These are phyloP conservation scores for Ustilago shanxiensis DNA, from an alignment of 1,284 basidiomycete species.

Conservation along the genomic window DNA sequence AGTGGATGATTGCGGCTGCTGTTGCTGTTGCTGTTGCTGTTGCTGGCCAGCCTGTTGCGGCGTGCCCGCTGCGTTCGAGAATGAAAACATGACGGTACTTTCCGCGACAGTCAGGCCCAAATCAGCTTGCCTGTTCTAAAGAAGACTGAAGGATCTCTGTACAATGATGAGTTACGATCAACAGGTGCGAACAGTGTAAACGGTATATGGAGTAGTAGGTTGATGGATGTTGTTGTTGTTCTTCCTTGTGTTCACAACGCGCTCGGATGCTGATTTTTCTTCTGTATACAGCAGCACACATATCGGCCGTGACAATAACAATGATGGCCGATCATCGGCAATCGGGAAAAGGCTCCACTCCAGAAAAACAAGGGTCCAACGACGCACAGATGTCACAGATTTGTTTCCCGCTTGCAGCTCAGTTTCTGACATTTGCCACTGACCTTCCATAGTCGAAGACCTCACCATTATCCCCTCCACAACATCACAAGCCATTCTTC, in stretches of 20 bases:
- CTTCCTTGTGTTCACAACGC: slow-evolving; percentile 13
- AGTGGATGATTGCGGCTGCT: slow-evolving; percentile 37
- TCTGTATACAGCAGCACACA: not conserved
- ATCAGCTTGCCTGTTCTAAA: not conserved
- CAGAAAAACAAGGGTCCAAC: slow-evolving; percentile 11
- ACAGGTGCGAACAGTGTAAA: too few species aligned
- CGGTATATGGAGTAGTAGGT: too few species aligned
- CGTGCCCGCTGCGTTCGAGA: slow-evolving; percentile 29
- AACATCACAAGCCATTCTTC: not conserved
- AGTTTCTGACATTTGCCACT: slow-evolving; percentile 19
- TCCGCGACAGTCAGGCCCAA: too few species aligned
- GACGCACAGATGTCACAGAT: slow-evolving; percentile 5
- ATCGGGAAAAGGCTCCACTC: slow-evolving; percentile 7
- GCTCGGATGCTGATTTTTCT: slow-evolving; percentile 16
- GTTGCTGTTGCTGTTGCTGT: slow-evolving; percentile 30
- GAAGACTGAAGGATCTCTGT: not conserved
- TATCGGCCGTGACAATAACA: slow-evolving; percentile 14
- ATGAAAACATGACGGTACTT: slow-evolving; percentile 34
- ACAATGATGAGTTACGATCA: too few species aligned
- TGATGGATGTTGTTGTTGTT: slow-evolving; percentile 32
- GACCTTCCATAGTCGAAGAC: not conserved
- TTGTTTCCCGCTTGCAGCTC: slow-evolving; percentile 1
- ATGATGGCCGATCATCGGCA: slow-evolving; percentile 6
- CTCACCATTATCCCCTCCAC: not conserved
- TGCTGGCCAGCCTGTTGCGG: slow-evolving; percentile 33